Base-by-base conservation (phyloP, 345 rosid species). In the Bruguiera gymnorhiza region DNA sequence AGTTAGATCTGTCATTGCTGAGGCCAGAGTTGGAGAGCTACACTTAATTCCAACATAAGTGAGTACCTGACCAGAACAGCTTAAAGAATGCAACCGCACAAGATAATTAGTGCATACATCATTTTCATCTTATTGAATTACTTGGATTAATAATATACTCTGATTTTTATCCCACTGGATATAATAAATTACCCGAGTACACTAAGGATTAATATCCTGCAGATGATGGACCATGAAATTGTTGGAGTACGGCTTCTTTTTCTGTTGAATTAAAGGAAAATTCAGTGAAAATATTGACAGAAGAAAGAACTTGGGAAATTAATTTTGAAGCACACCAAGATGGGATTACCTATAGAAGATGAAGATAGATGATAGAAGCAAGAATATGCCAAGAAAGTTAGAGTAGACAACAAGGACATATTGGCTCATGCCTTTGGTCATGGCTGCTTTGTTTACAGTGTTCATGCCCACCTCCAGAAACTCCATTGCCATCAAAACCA, bases 11-110 rank as follows among this genome's bases (percentile, higher is more conserved):
- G 29, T 71, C 83, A 84, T 81, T 4, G 82, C 85, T 0, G 83
- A 79, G 19, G 83, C 87, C 77, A 84, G 67, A 70, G 83, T 73
- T 27, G 87, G 87, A 57, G 83, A 77, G 73, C 80, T 78, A 67
- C 77, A 75, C 2, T 62, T 73, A 50, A 84, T 58, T 26, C 87
- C 87, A 60, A 73, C 52, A 55, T 73, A 79, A 10, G 72, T 43
- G 31, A 68, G 72, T 24, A 77, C 56, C 82, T 84, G 87, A 56
- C 78, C 71, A 39, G 53, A 68, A 34, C 73, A 78, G 53, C 86
- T 80, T 39, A 10, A 68, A 39, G 2, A 18, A 39, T 8, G 64
- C 71, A 77, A 64, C 24, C 37, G n/a, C 15, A 15, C 50, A 13
- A 43, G 16, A 43, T 11, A 43, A 43, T 43, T 43, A 43, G 50